phyloP scores from a whole-genome alignment of 2,329 filamentous ascomycete genomes.

The Fusarium pseudoanthophilum region DNA sequence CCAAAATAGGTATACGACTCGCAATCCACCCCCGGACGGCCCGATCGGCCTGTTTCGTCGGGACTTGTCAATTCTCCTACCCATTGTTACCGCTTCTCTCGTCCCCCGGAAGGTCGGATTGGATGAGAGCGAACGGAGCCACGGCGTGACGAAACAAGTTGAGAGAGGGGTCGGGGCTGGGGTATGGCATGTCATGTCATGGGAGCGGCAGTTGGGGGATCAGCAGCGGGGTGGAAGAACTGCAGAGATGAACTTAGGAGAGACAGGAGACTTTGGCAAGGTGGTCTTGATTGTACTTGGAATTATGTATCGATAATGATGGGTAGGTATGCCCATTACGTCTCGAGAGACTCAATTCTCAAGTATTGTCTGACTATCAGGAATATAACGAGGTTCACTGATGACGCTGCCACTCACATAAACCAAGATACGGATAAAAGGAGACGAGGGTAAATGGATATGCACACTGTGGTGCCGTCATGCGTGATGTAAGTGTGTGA shows the following conservation, averaged over 20 bases:
- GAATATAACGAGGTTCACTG: neutral
- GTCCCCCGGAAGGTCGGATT: neutral
- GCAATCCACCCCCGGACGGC: neutral
- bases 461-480: slow-evolving; percentile 17
- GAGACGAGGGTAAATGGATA: neutral
- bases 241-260: neutral
- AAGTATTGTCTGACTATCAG: neutral
- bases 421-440: neutral
- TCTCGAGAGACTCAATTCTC: neutral
- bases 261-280: neutral
- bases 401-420: neutral
- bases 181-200: slow-evolving; percentile 16
- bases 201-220: slow-evolving; percentile 19
- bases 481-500: neutral
- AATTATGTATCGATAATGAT: neutral
- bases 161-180: slow-evolving; percentile 1
- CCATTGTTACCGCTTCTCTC: neutral
- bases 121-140: neutral
- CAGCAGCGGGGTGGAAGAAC: slow-evolving; percentile 6
- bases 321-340: neutral
- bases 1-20: neutral
- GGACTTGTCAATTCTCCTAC: neutral
- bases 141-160: slow-evolving; percentile 7
- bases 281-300: neutral
- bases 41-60: slow-evolving; percentile 8